phyloP scores from a whole-genome alignment of 2,329 filamentous ascomycete genomes.

The Fusarium ramigenum region DNA sequence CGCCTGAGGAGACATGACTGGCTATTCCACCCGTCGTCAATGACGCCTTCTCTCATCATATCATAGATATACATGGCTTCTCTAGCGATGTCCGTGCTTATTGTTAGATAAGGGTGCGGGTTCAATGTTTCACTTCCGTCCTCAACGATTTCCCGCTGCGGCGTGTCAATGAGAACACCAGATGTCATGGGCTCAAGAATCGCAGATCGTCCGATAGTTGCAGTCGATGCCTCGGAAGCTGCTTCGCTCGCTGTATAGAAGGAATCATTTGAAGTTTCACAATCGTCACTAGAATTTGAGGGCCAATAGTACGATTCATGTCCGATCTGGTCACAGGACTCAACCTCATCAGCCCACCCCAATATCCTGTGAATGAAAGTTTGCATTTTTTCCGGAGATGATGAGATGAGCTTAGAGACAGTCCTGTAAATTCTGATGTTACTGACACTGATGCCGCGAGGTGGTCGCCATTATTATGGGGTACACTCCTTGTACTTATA shows the following conservation, averaged over 20 bases:
- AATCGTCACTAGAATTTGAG: neutral
- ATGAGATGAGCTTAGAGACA: no score
- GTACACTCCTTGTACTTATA: neutral
- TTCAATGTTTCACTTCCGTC: accelerated
- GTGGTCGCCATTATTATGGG: neutral
- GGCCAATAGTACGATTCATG: no score
- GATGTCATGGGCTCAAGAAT: neutral
- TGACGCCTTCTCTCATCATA: neutral
- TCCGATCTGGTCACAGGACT: neutral
- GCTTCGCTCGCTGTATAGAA: no score
- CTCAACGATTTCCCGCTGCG: accelerated
- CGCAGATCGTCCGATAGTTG: neutral
- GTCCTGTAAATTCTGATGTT: neutral
- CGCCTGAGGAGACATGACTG: neutral
- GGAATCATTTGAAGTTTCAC: neutral
- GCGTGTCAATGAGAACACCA: accelerated
- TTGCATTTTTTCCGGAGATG: neutral
- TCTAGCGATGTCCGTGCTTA: accelerated
- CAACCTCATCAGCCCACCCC: neutral
- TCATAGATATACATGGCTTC: neutral
- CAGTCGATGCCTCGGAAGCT: accelerated
- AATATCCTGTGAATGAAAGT: neutral
- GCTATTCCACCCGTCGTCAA: neutral
- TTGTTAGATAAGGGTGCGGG: neutral
- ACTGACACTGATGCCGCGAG: neutral